Conservation (phyloP, 352 stramenopile species). For the Lagenidium sp. region DNA sequence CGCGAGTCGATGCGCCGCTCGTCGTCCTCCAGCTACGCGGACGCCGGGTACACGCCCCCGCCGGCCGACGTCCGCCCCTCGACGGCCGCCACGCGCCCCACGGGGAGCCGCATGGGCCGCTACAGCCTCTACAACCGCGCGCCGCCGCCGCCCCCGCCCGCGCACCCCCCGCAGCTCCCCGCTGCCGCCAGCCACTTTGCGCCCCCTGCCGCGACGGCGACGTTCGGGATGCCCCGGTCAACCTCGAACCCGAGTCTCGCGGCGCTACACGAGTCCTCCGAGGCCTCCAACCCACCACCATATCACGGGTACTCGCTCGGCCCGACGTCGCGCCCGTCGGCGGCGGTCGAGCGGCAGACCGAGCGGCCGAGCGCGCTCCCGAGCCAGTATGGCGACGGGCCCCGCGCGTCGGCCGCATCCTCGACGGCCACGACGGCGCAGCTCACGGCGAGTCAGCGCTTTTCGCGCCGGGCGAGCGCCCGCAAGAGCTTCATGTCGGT, state of each 20-base stretch:
- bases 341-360: slow-evolving; percentile 8
- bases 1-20: slow-evolving; percentile 74
- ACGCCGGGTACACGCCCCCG: slow-evolving; percentile 15
- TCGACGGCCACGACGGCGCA: too few species aligned
- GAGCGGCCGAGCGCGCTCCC: slow-evolving; percentile 10
- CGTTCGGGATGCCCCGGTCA: slow-evolving; percentile 38
- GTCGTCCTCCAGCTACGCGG: too few species aligned
- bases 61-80: too few species aligned
- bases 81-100: slow-evolving; percentile 4
- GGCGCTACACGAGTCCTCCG: slow-evolving; percentile 22
- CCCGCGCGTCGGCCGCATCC: too few species aligned
- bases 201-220: not conserved
- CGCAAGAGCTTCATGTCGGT: slow-evolving; percentile 71
- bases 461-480: slow-evolving; percentile 45
- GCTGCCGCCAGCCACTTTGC: slow-evolving; percentile 3
- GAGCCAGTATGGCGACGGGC: too few species aligned
- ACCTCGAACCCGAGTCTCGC: slow-evolving; percentile 63
- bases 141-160: slow-evolving; percentile 49
- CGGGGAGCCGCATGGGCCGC: slow-evolving; percentile 8
- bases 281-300: slow-evolving; percentile 16
- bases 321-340: slow-evolving; percentile 23
- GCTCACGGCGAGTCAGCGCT: too few species aligned
- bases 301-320: slow-evolving; percentile 66
- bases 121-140: slow-evolving; percentile 52
- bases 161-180: slow-evolving; percentile 30